Percentiles rank a stretch among this genome's conserved stretches.
phyloP scores from a whole-genome alignment of 345 rosid genomes.

The Melaleuca alternifolia region DNA sequence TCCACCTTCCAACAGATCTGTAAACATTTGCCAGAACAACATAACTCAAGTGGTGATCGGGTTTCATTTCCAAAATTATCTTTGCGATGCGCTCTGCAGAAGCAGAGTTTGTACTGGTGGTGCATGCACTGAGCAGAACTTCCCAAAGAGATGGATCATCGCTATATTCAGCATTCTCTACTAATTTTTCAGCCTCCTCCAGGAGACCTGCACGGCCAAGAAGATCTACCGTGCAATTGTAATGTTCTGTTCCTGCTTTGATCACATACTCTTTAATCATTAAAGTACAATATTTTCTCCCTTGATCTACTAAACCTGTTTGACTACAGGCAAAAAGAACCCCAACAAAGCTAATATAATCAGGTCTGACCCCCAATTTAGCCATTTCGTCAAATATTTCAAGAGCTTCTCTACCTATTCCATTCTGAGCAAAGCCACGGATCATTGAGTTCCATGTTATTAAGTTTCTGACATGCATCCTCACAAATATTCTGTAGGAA shows the following conservation, averaged over 20 bases:
- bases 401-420: constrained; percentile 63
- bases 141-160: constrained; percentile 72
- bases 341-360: constrained; percentile 65
- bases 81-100: constrained; percentile 70
- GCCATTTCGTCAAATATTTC: constrained; percentile 49
- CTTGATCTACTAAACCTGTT: constrained; percentile 60
- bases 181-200: constrained; percentile 68
- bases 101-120: constrained; percentile 28
- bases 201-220: constrained; percentile 80
- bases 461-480: constrained; percentile 44
- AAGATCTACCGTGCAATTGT: constrained; percentile 83
- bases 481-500: constrained; percentile 37
- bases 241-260: constrained; percentile 68
- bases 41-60: constrained; percentile 69
- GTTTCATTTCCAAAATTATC: constrained; percentile 58
- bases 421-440: constrained; percentile 77
- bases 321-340: constrained; percentile 77
- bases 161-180: constrained; percentile 52
- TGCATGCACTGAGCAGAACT: constrained; percentile 83
- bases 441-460: constrained; percentile 92
- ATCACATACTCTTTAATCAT: constrained; percentile 45
- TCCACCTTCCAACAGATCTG: constrained; percentile 61
- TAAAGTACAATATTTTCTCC: constrained; percentile 29
- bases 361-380: constrained; percentile 50
- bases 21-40: constrained; percentile 68